Evolutionary conservation across 2,329 filamentous ascomycete species (phyloP).

Genomic region (Raffaelea albimanens): DNA sequence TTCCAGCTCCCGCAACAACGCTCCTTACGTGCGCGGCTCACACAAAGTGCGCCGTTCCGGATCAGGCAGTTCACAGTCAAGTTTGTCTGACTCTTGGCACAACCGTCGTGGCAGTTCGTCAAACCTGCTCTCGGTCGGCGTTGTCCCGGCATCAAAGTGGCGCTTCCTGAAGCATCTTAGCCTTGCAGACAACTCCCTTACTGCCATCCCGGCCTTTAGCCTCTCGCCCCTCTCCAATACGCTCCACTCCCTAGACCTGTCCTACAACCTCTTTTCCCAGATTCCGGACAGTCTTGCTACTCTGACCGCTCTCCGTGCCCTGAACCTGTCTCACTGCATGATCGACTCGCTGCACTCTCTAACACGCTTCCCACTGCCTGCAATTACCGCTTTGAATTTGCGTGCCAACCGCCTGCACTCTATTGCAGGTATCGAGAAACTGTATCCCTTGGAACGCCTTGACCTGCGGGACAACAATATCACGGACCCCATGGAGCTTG

Average conservation of each 20-base stretch:
- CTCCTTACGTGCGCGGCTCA: constrained; percentile 51
- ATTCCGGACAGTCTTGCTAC: constrained; percentile 85
- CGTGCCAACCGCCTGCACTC: constrained; percentile 80
- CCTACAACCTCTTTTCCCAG: constrained; percentile 86
- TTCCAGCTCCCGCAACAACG: constrained; percentile 62
- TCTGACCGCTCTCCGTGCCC: constrained; percentile 75
- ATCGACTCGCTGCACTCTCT: constrained; percentile 89
- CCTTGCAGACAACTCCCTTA: constrained; percentile 83
- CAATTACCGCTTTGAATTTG: constrained; percentile 87
- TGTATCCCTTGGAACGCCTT: constrained; percentile 79
- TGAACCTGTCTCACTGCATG: constrained; percentile 96
- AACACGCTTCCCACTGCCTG: constrained; percentile 75
- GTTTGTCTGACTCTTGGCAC: constrained; percentile 55
- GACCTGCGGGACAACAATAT: constrained; percentile 87
- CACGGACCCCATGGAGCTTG: constrained; percentile 84
- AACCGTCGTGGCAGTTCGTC: constrained; percentile 64
- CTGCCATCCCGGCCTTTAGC: constrained; percentile 64
- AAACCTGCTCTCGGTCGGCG: constrained; percentile 62
- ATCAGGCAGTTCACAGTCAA: constrained; percentile 88
- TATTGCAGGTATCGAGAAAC: constrained; percentile 79
- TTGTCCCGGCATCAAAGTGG: constrained; percentile 83
- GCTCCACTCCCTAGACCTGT: constrained; percentile 84
- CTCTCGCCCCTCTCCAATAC: constrained; percentile 78
- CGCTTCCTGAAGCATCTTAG: constrained; percentile 87
- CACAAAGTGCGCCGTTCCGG: constrained; percentile 77